phyloP scores from a whole-genome alignment of 1,139 yeast species.

The Candida sanyaensis region DNA sequence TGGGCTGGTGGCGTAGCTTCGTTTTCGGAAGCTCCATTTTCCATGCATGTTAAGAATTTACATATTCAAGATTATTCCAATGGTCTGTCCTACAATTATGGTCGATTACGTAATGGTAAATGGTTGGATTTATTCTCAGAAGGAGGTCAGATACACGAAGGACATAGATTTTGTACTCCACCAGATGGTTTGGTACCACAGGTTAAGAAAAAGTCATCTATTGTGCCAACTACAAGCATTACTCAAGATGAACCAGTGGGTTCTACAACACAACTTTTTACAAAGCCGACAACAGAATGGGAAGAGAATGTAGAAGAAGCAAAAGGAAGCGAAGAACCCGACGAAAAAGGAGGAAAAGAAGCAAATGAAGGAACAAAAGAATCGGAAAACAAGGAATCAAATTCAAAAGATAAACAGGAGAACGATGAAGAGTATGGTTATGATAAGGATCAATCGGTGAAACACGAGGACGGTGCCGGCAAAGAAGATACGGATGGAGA shows the following conservation, averaged over 20 bases:
- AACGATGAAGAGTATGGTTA: too few species aligned
- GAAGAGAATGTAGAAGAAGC: neutral
- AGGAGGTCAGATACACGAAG: slow-evolving; percentile 13
- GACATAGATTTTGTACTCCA: slow-evolving; percentile 1
- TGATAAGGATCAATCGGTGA: too few species aligned
- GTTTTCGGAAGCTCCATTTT: slow-evolving; percentile 35
- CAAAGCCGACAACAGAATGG: neutral
- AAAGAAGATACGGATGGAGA: too few species aligned
- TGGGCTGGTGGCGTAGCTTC: slow-evolving; percentile 48
- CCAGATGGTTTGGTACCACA: neutral
- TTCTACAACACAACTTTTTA: slow-evolving; percentile 1
- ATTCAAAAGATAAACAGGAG: neutral
- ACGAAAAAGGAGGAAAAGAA: neutral
- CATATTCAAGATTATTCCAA: slow-evolving; percentile 34
- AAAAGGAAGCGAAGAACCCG: neutral
- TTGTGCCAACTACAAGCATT: neutral
- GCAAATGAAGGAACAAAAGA: neutral
- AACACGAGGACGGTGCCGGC: too few species aligned
- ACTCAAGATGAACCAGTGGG: neutral
- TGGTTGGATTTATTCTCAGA: slow-evolving; percentile 17
- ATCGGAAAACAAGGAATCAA: neutral
- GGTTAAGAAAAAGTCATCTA: neutral
- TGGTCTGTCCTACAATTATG: slow-evolving; percentile 34
- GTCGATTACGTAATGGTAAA: slow-evolving; percentile 18
- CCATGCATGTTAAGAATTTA: slow-evolving; percentile 33